Percentiles rank a stretch among this genome's conserved stretches.
phyloP scores from a whole-genome alignment of 2,329 filamentous ascomycete species.

The Berkeleyomyces basicola region DNA sequence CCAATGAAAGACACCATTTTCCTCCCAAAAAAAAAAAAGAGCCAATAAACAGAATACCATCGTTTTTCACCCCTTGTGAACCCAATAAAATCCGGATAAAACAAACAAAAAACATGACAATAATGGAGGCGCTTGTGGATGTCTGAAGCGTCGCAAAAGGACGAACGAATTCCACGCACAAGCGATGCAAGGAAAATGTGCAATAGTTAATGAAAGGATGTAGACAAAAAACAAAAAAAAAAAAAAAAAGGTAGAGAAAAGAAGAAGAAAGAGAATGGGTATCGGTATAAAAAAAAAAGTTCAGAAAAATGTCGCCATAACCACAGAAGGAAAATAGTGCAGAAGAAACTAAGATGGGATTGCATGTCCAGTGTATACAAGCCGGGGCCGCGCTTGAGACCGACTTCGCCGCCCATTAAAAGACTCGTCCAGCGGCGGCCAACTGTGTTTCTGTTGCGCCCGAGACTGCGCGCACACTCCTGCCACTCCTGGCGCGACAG shows the following conservation, averaged over 20 bases:
- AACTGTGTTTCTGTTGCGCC: constrained; percentile 40
- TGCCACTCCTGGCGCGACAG: constrained; percentile 50
- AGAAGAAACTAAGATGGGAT: neutral
- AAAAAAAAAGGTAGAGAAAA: neutral
- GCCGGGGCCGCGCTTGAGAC: constrained; percentile 30
- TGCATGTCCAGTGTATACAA: neutral
- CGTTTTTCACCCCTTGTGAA: neutral
- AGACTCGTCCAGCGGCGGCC: constrained; percentile 47
- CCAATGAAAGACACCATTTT: neutral
- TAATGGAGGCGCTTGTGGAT: neutral
- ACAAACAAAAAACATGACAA: neutral
- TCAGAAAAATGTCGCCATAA: neutral
- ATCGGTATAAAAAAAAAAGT: constrained; percentile 3
- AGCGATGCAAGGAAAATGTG: neutral
- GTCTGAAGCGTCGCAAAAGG: neutral
- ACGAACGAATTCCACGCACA: neutral
- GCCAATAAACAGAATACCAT: neutral
- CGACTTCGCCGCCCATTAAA: constrained; percentile 41
- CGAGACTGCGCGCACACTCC: constrained; percentile 46
- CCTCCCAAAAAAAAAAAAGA: neutral
- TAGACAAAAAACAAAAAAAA: neutral
- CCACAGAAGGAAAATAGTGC: neutral
- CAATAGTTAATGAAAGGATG: neutral
- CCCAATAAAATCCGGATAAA: neutral
- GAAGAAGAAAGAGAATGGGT: constrained; percentile 2